These are phyloP conservation scores for Coleophoma cylindrospora DNA, from an alignment of 2,329 filamentous ascomycete genomes.

Conservation along the genomic window DNA sequence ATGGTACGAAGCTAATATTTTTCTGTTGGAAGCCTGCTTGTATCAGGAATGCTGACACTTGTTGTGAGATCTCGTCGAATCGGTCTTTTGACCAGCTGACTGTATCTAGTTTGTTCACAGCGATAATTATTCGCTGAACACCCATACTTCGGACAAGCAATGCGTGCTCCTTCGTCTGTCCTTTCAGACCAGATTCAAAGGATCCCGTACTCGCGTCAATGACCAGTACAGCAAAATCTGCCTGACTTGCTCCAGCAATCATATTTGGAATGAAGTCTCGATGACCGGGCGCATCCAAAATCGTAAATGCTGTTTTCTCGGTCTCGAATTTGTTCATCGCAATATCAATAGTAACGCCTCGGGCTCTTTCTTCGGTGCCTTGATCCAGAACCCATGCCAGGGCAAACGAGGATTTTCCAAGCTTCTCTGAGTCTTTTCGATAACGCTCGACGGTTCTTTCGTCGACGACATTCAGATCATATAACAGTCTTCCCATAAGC, in stretches of 20 bases:
- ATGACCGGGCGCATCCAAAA: constrained; percentile 92
- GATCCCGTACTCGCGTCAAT: constrained; percentile 87
- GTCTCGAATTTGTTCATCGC: constrained; percentile 95
- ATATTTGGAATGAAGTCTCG: constrained; percentile 97
- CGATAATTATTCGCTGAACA: constrained; percentile 80
- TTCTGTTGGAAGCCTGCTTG: constrained; percentile 77
- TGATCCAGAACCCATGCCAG: constrained; percentile 97
- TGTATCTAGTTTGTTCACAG: constrained; percentile 92
- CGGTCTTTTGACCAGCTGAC: constrained; percentile 77
- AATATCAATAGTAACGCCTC: constrained; percentile 95
- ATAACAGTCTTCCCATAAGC: constrained; percentile 88
- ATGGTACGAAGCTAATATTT: constrained; percentile 82
- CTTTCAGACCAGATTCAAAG: constrained; percentile 88
- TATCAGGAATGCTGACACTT: constrained; percentile 77
- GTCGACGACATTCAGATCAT: constrained; percentile 84
- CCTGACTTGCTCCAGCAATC: constrained; percentile 95
- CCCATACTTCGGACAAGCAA: constrained; percentile 86
- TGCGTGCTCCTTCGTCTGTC: constrained; percentile 92
- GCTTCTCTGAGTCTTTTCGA: constrained; percentile 79
- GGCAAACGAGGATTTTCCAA: constrained; percentile 93
- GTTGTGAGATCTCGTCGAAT: constrained; percentile 80
- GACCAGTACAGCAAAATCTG: constrained; percentile 91
- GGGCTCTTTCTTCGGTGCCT: constrained; percentile 78
- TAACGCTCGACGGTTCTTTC: constrained; percentile 86
- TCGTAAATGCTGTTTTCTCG: constrained; percentile 80